Evolutionary conservation across 2,329 filamentous ascomycete genomes (phyloP).

Genomic region (Metarhizium album): DNA sequence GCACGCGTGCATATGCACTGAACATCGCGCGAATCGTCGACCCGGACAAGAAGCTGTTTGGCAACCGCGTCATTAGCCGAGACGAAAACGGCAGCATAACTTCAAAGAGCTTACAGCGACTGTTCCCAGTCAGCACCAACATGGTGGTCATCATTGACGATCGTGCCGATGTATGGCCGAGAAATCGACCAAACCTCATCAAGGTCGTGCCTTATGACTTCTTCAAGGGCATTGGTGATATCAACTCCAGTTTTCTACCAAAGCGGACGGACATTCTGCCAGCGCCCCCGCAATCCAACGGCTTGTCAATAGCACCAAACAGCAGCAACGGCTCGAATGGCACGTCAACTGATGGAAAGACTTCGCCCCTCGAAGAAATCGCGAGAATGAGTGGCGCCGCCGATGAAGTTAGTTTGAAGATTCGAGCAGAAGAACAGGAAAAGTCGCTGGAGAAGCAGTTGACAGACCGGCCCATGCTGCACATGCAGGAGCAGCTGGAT

Average conservation of each 20-base stretch:
- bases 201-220: slow-evolving; percentile 95
- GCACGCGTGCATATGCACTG: slow-evolving; percentile 88
- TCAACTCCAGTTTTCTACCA: slow-evolving; percentile 93
- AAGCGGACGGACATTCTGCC: slow-evolving; percentile 52
- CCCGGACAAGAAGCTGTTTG: slow-evolving; percentile 79
- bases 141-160: slow-evolving; percentile 99
- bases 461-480: slow-evolving; percentile 76
- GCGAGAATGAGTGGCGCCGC: slow-evolving; percentile 66
- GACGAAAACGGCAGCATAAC: slow-evolving; percentile 94
- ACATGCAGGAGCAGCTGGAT: slow-evolving; percentile 85
- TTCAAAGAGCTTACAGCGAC: slow-evolving; percentile 75
- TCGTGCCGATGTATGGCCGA: slow-evolving; percentile 86
- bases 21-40: slow-evolving; percentile 90
- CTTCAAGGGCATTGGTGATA: slow-evolving; percentile 95
- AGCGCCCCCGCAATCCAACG: slow-evolving; percentile 15
- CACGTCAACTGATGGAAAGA: slow-evolving; percentile 14
- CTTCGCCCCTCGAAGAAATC: slow-evolving; percentile 56
- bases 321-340: neutral
- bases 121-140: slow-evolving; percentile 94
- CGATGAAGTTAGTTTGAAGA: slow-evolving; percentile 55
- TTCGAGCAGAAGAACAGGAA: slow-evolving; percentile 77
- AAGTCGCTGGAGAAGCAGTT: slow-evolving; percentile 81
- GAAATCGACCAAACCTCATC: slow-evolving; percentile 84
- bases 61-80: slow-evolving; percentile 87
- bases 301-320: slow-evolving; percentile 6